These are phyloP conservation scores for Colletotrichum gigasporum DNA, from an alignment of 2,329 filamentous ascomycete species.

Conservation along the genomic window DNA sequence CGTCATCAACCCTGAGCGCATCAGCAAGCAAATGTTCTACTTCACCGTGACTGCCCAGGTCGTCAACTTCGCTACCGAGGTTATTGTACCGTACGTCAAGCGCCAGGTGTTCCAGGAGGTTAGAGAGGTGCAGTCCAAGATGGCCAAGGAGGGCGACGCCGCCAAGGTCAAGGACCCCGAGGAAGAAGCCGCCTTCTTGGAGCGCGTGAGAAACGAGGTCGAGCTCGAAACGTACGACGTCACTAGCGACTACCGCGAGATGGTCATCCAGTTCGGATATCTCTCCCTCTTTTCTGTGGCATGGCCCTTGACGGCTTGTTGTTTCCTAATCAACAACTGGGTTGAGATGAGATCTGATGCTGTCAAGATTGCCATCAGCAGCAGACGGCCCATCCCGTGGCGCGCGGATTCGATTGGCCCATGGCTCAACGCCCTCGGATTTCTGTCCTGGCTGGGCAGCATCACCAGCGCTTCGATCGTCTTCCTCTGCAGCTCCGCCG, in stretches of 20 bases:
- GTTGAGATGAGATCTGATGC: constrained; percentile 92
- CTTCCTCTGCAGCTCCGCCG: constrained; percentile 89
- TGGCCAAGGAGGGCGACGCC: constrained; percentile 60
- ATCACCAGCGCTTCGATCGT: constrained; percentile 88
- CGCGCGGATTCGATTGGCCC: constrained; percentile 94
- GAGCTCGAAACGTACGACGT: constrained; percentile 89
- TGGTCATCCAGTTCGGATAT: constrained; percentile 89
- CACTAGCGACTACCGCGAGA: constrained; percentile 89
- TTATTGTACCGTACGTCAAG: constrained; percentile 86
- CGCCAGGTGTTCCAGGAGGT: constrained; percentile 81
- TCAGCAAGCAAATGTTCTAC: constrained; percentile 93
- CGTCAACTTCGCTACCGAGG: constrained; percentile 86
- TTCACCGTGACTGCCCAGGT: constrained; percentile 95
- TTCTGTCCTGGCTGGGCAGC: constrained; percentile 93
- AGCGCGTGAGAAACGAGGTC: constrained; percentile 83
- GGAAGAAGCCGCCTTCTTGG: constrained; percentile 83
- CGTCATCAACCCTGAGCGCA: constrained; percentile 81
- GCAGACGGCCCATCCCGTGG: constrained; percentile 89
- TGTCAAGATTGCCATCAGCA: constrained; percentile 90
- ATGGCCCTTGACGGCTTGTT: constrained; percentile 91
- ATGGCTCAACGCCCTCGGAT: constrained; percentile 85
- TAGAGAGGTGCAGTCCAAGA: constrained; percentile 75
- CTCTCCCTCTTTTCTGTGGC: constrained; percentile 90
- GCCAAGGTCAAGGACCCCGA: constrained; percentile 69
- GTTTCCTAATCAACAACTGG: constrained; percentile 96